Conservation (phyloP, 768 basidiomycete genomes). For the Tulasnella sp. region DNA sequence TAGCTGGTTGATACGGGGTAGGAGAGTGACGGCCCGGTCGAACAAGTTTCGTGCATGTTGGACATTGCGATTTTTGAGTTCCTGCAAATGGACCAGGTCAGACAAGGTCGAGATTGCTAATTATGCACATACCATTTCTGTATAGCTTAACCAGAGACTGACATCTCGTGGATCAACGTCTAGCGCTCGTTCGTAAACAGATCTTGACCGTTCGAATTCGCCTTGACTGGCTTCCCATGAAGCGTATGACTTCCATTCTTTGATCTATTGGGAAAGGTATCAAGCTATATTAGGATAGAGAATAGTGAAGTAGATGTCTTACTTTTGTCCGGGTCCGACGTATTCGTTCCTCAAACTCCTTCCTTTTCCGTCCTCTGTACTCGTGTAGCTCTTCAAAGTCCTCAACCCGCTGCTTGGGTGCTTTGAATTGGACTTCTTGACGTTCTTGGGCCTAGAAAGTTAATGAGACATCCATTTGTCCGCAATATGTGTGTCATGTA, state of each 20-base stretch:
- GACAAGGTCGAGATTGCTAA: neutral
- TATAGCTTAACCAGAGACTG: slow-evolving; percentile 75
- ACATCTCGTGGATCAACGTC: slow-evolving; percentile 86
- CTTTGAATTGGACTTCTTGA: slow-evolving; percentile 82
- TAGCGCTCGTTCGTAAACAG: slow-evolving; percentile 90
- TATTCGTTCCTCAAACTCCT: slow-evolving; percentile 73
- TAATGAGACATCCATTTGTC: neutral
- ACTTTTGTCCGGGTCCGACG: slow-evolving; percentile 29
- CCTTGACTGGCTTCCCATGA: slow-evolving; percentile 82
- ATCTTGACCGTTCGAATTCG: slow-evolving; percentile 87
- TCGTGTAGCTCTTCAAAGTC: slow-evolving; percentile 81
- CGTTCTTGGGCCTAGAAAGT: slow-evolving; percentile 80
- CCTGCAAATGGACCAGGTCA: slow-evolving; percentile 26
- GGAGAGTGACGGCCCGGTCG: slow-evolving; percentile 90
- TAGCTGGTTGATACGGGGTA: slow-evolving; percentile 90
- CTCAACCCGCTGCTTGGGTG: slow-evolving; percentile 89
- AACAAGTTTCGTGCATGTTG: slow-evolving; percentile 94
- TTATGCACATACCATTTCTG: slow-evolving; percentile 51
- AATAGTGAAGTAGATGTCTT: slow-evolving; percentile 11
- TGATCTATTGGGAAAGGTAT: slow-evolving; percentile 25
- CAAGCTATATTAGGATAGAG: neutral
- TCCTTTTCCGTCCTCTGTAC: slow-evolving; percentile 72
- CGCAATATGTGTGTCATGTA: neutral
- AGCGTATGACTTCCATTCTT: slow-evolving; percentile 38
- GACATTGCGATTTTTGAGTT: slow-evolving; percentile 94